Evolutionary conservation across 2,329 filamentous ascomycete genomes (phyloP).

Genomic region (Fusarium chuoi): DNA sequence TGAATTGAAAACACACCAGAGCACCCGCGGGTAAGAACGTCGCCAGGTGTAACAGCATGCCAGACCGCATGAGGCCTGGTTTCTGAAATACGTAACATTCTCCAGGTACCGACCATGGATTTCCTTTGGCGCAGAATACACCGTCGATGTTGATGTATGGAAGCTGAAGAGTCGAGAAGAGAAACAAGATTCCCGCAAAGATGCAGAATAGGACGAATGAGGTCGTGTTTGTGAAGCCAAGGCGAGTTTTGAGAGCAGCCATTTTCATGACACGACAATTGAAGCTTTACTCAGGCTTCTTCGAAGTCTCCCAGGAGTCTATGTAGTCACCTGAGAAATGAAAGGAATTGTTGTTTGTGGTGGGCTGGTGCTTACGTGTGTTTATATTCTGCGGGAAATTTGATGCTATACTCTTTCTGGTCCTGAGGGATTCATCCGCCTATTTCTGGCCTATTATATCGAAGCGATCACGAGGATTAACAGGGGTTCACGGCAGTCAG

Average conservation of each 20-base stretch:
- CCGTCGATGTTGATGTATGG: slow-evolving; percentile 9
- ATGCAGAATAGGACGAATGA: background rate
- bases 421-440: background rate
- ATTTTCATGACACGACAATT: background rate
- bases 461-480: background rate
- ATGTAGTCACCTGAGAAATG: fast-evolving
- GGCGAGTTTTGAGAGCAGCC: background rate
- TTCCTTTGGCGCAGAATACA: background rate
- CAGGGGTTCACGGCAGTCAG: background rate
- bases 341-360: background rate
- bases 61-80: slow-evolving; percentile 5
- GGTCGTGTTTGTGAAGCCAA: background rate
- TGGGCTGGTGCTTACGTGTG: background rate
- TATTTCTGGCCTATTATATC: background rate
- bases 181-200: background rate
- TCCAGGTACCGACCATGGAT: background rate
- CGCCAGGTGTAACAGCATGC: slow-evolving; percentile 1
- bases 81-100: slow-evolving; percentile 13
- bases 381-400: background rate
- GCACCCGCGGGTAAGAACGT: slow-evolving; percentile 11
- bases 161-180: slow-evolving; percentile 13
- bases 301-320: background rate
- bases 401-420: background rate
- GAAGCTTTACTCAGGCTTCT: background rate
- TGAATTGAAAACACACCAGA: slow-evolving; percentile 18